Conservation (phyloP, 352 stramenopile species). For the Phytophthora gonapodyides region DNA sequence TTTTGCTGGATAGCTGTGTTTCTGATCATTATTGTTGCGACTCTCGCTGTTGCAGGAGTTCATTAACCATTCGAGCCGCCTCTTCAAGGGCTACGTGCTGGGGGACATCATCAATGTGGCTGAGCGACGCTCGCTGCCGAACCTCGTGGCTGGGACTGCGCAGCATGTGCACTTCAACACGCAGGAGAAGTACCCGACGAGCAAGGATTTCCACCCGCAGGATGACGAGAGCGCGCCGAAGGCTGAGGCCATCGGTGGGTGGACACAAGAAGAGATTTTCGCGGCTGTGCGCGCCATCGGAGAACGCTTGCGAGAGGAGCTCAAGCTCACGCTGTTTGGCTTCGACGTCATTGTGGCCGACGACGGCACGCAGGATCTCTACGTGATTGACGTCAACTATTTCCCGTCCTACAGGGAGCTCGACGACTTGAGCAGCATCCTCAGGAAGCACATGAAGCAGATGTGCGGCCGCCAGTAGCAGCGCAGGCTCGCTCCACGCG, state of each 20-base stretch:
- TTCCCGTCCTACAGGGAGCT: constrained; percentile 89
- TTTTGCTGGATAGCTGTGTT: background rate
- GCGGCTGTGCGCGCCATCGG: constrained; percentile 62
- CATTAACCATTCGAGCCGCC: constrained; percentile 75
- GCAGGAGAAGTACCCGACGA: constrained; percentile 75
- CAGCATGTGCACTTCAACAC: constrained; percentile 82
- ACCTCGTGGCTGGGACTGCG: constrained; percentile 53
- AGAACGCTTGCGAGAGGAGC: constrained; percentile 57
- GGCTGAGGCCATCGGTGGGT: constrained; percentile 5
- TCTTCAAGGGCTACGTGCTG: constrained; percentile 88
- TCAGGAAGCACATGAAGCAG: constrained; percentile 67
- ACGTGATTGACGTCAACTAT: constrained; percentile 90
- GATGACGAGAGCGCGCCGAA: constrained; percentile 5
- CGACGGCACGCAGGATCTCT: constrained; percentile 48
- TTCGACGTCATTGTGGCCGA: constrained; percentile 87
- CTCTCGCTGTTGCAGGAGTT: constrained; percentile 59
- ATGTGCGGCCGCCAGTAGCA: constrained; percentile 35
- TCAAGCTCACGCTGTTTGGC: constrained; percentile 78
- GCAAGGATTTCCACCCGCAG: constrained; percentile 58
- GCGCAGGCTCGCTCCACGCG: background rate
- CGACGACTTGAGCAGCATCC: constrained; percentile 57
- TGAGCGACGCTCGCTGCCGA: constrained; percentile 75
- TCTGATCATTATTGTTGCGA: constrained; percentile 5
- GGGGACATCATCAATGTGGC: constrained; percentile 77
- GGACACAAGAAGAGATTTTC: constrained; percentile 61